These are phyloP conservation scores for Graphilbum sp. DNA, from an alignment of 2,329 filamentous ascomycete species.

Conservation along the genomic window DNA sequence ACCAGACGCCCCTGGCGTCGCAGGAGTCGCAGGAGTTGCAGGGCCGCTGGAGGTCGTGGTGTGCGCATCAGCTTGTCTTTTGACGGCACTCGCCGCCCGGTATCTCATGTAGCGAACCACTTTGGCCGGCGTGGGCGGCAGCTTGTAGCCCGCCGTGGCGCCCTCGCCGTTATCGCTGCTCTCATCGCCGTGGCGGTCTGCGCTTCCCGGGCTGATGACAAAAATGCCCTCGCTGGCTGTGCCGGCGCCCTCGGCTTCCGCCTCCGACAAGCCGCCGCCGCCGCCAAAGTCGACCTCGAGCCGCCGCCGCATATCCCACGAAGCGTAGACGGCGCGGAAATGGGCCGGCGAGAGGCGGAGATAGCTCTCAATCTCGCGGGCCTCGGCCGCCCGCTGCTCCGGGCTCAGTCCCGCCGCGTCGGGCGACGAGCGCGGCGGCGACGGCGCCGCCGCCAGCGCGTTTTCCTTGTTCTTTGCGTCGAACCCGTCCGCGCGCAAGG, in stretches of 20 bases:
- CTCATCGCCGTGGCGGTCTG: conserved; percentile 27
- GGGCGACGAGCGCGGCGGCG: conserved; percentile 58
- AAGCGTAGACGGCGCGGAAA: conserved; percentile 61
- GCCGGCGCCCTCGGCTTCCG: background rate
- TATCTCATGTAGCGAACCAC: conserved; percentile 25
- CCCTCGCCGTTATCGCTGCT: conserved; percentile 23
- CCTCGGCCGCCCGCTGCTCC: conserved; percentile 59
- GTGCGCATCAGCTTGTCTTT: too few relatives aligned
- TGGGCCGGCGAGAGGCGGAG: conserved; percentile 56
- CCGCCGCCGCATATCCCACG: conserved; percentile 82
- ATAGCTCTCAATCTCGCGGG: conserved; percentile 65
- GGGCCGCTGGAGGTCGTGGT: too few relatives aligned
- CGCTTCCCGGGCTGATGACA: conserved; percentile 42
- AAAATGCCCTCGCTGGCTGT: conserved; percentile 38
- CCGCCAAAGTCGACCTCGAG: conserved; percentile 87
- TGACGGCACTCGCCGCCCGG: background rate
- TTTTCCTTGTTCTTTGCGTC: conserved; percentile 42
- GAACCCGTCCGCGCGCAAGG: conserved; percentile 55
- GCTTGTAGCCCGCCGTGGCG: background rate
- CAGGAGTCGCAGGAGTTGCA: background rate
- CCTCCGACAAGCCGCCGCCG: conserved; percentile 35
- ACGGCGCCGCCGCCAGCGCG: conserved; percentile 53
- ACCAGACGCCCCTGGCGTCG: background rate
- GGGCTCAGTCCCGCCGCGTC: conserved; percentile 54
- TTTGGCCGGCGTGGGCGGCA: conserved; percentile 21